Base-by-base conservation (phyloP, 2,329 filamentous ascomycete species). In the Fusarium coffeatum region DNA sequence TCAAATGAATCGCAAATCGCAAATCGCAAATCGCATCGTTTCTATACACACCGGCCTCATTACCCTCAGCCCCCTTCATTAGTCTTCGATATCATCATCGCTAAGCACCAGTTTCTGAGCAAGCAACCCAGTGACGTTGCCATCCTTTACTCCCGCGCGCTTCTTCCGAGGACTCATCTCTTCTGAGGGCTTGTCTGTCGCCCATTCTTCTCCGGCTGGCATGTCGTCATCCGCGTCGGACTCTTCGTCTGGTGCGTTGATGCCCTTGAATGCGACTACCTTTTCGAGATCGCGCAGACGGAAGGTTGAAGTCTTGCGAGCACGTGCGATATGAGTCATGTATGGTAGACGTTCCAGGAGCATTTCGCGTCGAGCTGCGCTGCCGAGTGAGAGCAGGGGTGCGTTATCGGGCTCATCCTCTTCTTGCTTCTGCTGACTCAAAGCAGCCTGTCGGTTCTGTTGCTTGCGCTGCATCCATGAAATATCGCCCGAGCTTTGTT, bases 271-370 rank as follows among this genome's bases (percentile, higher is more conserved):
- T 4, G 86, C 85, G 0, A 90, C 90, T 10, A 97, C 86, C 73
- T 87, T 90, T 58, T 91, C 89, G 11, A 94, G 83, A 22, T 91
- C 88, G 53, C 83, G 84, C 4, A 86, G 79, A n/a, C 81, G 79
- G 63, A 82, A 72, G 25, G 42, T 74, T 74, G 78, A 18, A 74
- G 69, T 77, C 70, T 80, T 81, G 68, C 80, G 76, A 32, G 80
- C 76, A 18, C 85, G 82, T 4, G 82, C 79, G 75, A 98, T 92
- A 53, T 88, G 86, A 2, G 90, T 85, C 84, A 96, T 89, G 78
- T 97, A 98, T 0, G 96, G 96, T 1, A 99, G 85, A 11, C 93
- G 89, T 70, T 98, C 93, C 25, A 98, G 87, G 0, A 98, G 80
- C 83, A 96, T 86, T 78, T 95, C 93, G 43, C 86, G 86, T 37